Conservation (phyloP, 352 stramenopile genomes). For the Phytophthora lateralis region DNA sequence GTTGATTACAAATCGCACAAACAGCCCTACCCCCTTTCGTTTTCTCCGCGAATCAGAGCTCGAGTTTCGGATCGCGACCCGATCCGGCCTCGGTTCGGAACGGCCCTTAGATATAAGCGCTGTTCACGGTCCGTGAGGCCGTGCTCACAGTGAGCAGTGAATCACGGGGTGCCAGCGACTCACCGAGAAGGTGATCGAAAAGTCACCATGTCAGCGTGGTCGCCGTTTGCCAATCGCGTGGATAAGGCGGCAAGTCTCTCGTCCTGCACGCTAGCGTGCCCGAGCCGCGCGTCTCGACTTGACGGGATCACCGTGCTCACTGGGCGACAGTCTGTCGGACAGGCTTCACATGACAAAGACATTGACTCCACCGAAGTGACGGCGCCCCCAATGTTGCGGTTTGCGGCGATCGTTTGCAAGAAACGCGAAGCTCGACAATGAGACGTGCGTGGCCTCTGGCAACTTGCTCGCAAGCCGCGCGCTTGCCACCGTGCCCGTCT, state of each 20-base stretch:
- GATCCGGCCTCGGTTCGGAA: too few relatives aligned
- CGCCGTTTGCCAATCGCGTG: slow-evolving; percentile 12
- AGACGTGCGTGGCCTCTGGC: neutral
- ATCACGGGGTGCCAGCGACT: neutral
- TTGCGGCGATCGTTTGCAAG: neutral
- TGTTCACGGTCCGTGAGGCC: neutral
- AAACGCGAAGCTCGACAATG: neutral
- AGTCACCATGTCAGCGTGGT: slow-evolving; percentile 16
- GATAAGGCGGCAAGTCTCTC: slow-evolving; percentile 22
- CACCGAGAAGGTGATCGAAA: neutral
- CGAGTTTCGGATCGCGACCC: too few relatives aligned
- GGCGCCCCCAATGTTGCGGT: neutral
- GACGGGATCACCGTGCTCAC: slow-evolving; percentile 12
- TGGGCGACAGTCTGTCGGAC: too few relatives aligned
- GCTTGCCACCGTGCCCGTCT: slow-evolving; percentile 15
- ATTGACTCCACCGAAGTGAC: neutral
- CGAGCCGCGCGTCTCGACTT: slow-evolving; percentile 7
- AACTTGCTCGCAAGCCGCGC: neutral
- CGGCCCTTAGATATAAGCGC: too few relatives aligned
- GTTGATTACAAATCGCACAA: too few relatives aligned
- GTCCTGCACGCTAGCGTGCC: slow-evolving; percentile 28
- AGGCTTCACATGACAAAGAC: slow-evolving; percentile 3
- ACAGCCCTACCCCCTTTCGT: too few relatives aligned
- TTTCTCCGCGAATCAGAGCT: too few relatives aligned
- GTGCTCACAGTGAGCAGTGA: too few relatives aligned